Evolutionary conservation across 441 rosid genomes (phyloP).

Genomic region (Biscutella laevigata): DNA sequence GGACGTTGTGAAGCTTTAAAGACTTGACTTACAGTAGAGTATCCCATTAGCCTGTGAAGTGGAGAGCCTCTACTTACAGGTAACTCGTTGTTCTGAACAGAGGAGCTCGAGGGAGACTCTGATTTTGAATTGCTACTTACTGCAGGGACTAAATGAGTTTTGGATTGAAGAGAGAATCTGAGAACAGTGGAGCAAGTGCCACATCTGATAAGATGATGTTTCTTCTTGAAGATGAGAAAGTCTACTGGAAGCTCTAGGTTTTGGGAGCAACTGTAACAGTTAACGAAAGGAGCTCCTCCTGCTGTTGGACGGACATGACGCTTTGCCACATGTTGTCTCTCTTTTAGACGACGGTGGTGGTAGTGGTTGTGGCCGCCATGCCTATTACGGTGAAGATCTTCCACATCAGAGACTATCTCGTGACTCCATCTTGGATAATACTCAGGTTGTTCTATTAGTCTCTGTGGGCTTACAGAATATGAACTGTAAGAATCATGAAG

Average conservation of each 20-base stretch:
- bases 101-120: constrained; percentile 29
- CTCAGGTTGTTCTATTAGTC: constrained; percentile 34
- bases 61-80: constrained; percentile 41
- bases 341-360: constrained; percentile 35
- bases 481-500: constrained; percentile 33
- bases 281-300: constrained; percentile 26
- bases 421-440: constrained; percentile 26
- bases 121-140: constrained; percentile 11
- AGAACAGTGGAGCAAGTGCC: constrained; percentile 28
- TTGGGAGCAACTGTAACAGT: constrained; percentile 24
- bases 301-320: constrained; percentile 30
- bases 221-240: constrained; percentile 30
- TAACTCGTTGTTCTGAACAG: constrained; percentile 30
- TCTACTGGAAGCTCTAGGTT: constrained; percentile 25
- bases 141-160: constrained; percentile 25
- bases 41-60: constrained; percentile 87
- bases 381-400: constrained; percentile 37
- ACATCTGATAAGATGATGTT: constrained; percentile 29
- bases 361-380: constrained; percentile 20
- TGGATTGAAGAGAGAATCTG: constrained; percentile 27
- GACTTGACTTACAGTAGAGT: constrained; percentile 56
- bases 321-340: constrained; percentile 41
- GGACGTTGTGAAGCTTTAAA: constrained; percentile 28
- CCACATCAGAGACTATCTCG: constrained; percentile 39
- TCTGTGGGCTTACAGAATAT: constrained; percentile 56